Evolutionary conservation across 495 filamentous ascomycete species (phyloP), one percentile per base, ranked within the genome.

Genomic region (Podospora pseudopauciseta): DNA sequence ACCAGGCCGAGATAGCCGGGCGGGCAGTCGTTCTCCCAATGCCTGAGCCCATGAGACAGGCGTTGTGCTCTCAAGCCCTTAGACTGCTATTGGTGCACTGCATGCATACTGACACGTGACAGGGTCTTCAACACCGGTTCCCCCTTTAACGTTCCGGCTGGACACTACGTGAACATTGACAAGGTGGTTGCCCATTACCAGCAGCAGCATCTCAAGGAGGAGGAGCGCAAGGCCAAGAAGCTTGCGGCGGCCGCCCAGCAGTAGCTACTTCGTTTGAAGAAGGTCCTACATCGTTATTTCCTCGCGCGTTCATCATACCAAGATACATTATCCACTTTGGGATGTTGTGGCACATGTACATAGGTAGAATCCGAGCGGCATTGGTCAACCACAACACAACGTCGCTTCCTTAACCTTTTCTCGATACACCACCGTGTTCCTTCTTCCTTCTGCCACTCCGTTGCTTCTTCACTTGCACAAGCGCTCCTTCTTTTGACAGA

Each of bases 111-210:
- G 67, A 80, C 68, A 67, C 69, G 65, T 71, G 60, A 74, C 75
- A 84, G 82, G 69, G 68, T 82, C 15, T 73, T 84, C 68, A 72
- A 80, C 70, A 72, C 78, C 57, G 80, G 80, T 60, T 79, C 79
- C 9, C 79, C 76, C 32, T 74, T 67, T 66, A 82, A 80, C 72
- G 78, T 84, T n/a, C 80, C 79, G 20, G 82, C 82, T 5, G 82
- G 82, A 39, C 77, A 79, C 70, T 75, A 70, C 68, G 64, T 74
- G 53, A 80, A 81, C 73, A 65, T 85, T 15, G 76, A 78, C 76
- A 73, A 82, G 73, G 76, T 85, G 54, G 76, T 82, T 18, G 82
- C 78, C 63, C 81, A 84, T 71, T 85, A 82, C 77, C 71, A 75
- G 70, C 74, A 81, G 74, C 75, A 82, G 68, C 77, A 82, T 65